Evolutionary conservation across 208 protist genomes (phyloP).

Genomic region (Leishmania tropica): DNA sequence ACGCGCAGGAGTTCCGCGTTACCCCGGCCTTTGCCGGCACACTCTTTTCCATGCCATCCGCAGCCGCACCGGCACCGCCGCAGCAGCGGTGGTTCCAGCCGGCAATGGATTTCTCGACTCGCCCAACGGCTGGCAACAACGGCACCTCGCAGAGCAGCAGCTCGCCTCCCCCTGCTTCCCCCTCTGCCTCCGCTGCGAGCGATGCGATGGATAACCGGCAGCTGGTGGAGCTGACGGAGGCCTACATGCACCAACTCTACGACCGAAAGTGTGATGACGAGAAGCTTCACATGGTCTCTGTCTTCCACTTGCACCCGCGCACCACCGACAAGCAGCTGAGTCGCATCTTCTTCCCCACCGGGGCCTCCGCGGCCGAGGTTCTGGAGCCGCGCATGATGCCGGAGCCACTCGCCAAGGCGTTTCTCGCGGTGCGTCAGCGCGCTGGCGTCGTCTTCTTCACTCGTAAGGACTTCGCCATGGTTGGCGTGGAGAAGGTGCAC

Average conservation of each 20-base stretch:
- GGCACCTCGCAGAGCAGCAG: background rate
- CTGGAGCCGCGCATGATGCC: constrained; percentile 46
- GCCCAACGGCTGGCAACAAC: constrained; percentile 6
- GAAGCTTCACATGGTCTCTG: constrained; percentile 64
- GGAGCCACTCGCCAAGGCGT: constrained; percentile 21
- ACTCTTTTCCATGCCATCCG: constrained; percentile 36
- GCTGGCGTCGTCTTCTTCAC: constrained; percentile 81
- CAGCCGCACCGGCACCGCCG: background rate
- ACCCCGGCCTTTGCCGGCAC: constrained; percentile 17
- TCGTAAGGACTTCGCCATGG: constrained; percentile 63
- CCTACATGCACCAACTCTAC: constrained; percentile 45
- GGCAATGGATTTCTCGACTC: constrained; percentile 10
- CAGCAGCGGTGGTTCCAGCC: constrained; percentile 1
- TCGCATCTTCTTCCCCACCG: constrained; percentile 78
- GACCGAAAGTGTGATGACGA: constrained; percentile 31
- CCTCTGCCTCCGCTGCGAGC: background rate
- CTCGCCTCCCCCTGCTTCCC: background rate
- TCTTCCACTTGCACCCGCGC: constrained; percentile 75
- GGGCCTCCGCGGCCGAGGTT: constrained; percentile 56
- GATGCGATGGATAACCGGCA: constrained; percentile 22
- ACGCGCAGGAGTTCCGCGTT: constrained; percentile 29
- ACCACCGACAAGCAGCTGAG: constrained; percentile 65
- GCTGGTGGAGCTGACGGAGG: constrained; percentile 32
- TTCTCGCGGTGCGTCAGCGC: constrained; percentile 33
- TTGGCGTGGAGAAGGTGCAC: constrained; percentile 82